These are phyloP conservation scores for Picochlorum sp. DNA, from an alignment of 139 green algal species.

Conservation along the genomic window DNA sequence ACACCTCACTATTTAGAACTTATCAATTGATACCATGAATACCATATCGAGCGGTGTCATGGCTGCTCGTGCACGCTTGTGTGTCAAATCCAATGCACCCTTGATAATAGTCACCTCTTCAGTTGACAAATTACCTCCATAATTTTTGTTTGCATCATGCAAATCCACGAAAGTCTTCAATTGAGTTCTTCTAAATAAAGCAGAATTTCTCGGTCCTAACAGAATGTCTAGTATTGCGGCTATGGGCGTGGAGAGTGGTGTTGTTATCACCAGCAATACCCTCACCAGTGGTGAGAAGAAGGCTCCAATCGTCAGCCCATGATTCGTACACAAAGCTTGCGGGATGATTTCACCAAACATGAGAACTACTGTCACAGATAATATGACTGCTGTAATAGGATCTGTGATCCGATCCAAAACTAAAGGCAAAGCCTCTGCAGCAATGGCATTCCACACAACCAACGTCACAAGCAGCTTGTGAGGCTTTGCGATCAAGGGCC, in stretches of 20 bases:
- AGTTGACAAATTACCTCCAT: constrained; percentile 55
- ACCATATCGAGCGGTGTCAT: constrained; percentile 89
- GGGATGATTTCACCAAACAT: constrained; percentile 64
- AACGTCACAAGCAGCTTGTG: constrained; percentile 55
- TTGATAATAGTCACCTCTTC: constrained; percentile 60
- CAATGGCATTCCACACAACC: constrained; percentile 49
- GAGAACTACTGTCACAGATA: constrained; percentile 52
- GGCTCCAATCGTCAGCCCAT: constrained; percentile 78
- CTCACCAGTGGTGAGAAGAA: constrained; percentile 68
- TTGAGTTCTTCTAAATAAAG: constrained; percentile 61
- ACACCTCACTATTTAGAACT: constrained; percentile 47
- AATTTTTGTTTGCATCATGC: constrained; percentile 54
- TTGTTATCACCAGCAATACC: constrained; percentile 49
- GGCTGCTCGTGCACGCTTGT: constrained; percentile 56
- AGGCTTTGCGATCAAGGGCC: constrained; percentile 32
- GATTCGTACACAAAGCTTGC: constrained; percentile 67
- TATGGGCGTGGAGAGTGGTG: constrained; percentile 63
- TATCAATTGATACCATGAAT: constrained; percentile 67
- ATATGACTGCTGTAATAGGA: constrained; percentile 40
- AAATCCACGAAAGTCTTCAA: constrained; percentile 84
- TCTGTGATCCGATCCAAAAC: constrained; percentile 57
- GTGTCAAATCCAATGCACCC: constrained; percentile 79
- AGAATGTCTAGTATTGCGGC: constrained; percentile 72
- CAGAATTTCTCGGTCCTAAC: constrained; percentile 58
- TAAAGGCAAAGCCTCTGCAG: constrained; percentile 53